phyloP scores from a whole-genome alignment of 2,329 filamentous ascomycete genomes.

The Periglandula ipomoeae region DNA sequence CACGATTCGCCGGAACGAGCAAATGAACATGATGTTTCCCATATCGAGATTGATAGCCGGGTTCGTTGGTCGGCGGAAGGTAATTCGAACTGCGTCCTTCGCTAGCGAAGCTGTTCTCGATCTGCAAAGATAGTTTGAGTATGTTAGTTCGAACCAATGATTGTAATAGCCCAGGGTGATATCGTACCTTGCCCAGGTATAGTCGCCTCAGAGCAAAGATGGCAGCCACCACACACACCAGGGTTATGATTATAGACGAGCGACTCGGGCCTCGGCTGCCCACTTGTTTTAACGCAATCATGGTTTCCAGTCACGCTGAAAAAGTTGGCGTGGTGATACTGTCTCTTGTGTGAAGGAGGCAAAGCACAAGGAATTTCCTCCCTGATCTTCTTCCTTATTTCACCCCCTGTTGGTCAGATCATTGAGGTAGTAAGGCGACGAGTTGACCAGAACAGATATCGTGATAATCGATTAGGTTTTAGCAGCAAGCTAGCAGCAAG shows the following conservation, averaged over 20 bases:
- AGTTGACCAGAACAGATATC: no score
- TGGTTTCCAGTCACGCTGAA: background rate
- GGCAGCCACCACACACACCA: background rate
- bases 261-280: background rate
- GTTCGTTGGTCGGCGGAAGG: background rate
- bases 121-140: background rate
- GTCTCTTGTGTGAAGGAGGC: no score
- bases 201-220: background rate
- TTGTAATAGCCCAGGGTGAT: background rate
- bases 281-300: background rate
- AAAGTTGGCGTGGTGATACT: no score
- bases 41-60: background rate
- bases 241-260: background rate
- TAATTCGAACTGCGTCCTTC: background rate
- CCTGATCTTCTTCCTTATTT: no score
- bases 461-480: no score
- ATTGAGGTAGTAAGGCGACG: no score
- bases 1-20: background rate
- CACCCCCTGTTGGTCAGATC: no score
- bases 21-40: background rate
- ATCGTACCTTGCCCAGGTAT: background rate
- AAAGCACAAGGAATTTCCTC: no score
- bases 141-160: background rate
- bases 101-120: background rate
- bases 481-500: no score